Evolutionary conservation across 352 stramenopile species (phyloP).

Genomic region (Globisporangium carolinianum): DNA sequence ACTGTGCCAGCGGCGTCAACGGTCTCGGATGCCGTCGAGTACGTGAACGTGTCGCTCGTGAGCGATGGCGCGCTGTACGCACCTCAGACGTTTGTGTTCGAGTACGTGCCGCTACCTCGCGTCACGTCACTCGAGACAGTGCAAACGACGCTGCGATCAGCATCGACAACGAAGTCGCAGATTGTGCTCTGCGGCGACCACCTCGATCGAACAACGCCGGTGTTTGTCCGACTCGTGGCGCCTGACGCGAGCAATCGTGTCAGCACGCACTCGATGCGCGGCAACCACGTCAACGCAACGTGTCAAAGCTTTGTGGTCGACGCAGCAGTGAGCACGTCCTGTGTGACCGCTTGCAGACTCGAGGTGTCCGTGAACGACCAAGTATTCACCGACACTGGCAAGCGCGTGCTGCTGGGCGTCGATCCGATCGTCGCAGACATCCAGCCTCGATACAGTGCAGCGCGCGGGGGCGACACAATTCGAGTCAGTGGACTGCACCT

Average conservation of each 20-base stretch:
- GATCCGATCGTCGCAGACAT: slow-evolving; percentile 9
- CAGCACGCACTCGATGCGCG: neutral
- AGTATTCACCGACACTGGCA: slow-evolving; percentile 19
- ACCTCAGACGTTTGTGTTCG: slow-evolving; percentile 22
- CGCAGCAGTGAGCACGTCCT: neutral
- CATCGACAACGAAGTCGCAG: slow-evolving; percentile 1
- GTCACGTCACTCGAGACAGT: slow-evolving; percentile 18
- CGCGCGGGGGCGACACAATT: slow-evolving; percentile 22
- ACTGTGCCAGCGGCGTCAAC: slow-evolving; percentile 14
- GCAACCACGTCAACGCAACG: slow-evolving; percentile 1
- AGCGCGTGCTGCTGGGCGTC: slow-evolving; percentile 12
- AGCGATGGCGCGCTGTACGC: slow-evolving; percentile 12
- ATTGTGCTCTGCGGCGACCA: slow-evolving; percentile 9
- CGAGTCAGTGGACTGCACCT: slow-evolving; percentile 19
- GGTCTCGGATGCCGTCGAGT: neutral
- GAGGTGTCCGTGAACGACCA: slow-evolving; percentile 43
- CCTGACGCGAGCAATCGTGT: neutral
- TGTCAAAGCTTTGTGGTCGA: slow-evolving; percentile 10
- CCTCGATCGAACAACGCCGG: neutral
- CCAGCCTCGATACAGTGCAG: slow-evolving; percentile 21
- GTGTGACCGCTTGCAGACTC: slow-evolving; percentile 16
- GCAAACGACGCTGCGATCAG: neutral
- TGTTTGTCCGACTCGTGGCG: neutral
- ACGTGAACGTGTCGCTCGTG: slow-evolving; percentile 25
- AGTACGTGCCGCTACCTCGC: slow-evolving; percentile 19